Evolutionary conservation across 345 rosid species (phyloP), one percentile per base, ranked within the genome.

Genomic region (Ricinus communis): DNA sequence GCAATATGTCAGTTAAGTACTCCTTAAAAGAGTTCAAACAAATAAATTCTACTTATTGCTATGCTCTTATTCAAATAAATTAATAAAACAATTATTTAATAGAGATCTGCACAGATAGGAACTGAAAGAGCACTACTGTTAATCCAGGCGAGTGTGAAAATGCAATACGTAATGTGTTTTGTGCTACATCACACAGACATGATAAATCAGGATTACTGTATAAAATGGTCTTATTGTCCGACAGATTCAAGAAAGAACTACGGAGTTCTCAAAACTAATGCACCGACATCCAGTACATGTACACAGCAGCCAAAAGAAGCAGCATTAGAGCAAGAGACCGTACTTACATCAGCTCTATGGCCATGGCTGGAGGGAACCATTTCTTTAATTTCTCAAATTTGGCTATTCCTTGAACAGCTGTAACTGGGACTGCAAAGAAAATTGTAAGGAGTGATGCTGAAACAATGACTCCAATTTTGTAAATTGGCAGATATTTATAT

Each of bases 361-460:
- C 93, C 84, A 79, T 85, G 80, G 88, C 91, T 22, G 95, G 96
- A 70, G 95, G 97, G 74, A 94, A 90, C 95, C 97, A 87, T 80
- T 85, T 86, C 84, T 84, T 88, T 24, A 94, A 82, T 74, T 90
- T 94, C 83, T 94, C 97, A 66, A 82, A 84, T 69, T 82, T 88
- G 57, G 93, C 97, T 21, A 94, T 90, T 77, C 98, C 97, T 78
- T 91, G 98, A 73, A 94, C 97, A 62, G 97, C 96, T 58, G 97
- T 85, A 63, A 90, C 97, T 8, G 93, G 96, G 80, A 89, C 85
- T 66, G 96, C 91, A 77, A 94, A 90, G 87, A 94, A 94, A 66
- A 90, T 62, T 22, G 95, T 89, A 46, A 88, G 93, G 70, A 92
- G 81, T 27, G 93, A 78, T 28, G 96, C 91, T 64, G 84, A 91